Conservation (phyloP, 2,329 filamentous ascomycete genomes). For the Venturia carpophila region DNA sequence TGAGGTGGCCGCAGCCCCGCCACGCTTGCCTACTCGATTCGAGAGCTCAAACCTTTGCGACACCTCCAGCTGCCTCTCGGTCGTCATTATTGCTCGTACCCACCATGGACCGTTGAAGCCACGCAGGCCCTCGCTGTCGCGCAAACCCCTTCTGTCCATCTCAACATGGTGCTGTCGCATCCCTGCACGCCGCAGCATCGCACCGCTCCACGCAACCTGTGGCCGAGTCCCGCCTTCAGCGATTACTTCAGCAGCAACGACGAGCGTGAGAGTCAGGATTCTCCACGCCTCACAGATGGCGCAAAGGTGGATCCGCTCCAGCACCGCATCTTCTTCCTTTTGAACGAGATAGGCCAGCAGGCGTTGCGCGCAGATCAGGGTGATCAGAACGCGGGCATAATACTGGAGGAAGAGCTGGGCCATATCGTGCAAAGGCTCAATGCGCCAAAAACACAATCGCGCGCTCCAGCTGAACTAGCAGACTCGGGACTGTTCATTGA, state of each 20-base stretch:
- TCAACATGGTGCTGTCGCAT: conserved; percentile 3
- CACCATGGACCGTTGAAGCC: not conserved
- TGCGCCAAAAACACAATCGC: conserved; percentile 25
- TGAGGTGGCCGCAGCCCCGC: no score
- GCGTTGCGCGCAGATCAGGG: conserved; percentile 27
- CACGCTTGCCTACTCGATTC: not conserved
- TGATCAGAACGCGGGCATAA: conserved; percentile 14
- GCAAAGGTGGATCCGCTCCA: conserved; percentile 19
- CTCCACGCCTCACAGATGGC: conserved; percentile 22
- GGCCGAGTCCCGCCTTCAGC: conserved; percentile 16
- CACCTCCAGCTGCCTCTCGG: not conserved
- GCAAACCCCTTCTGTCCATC: not conserved
- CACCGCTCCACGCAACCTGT: conserved; percentile 3
- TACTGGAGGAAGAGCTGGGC: conserved; percentile 24
- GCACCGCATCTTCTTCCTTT: conserved; percentile 28
- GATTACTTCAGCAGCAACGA: conserved; percentile 17
- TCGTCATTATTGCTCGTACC: not conserved
- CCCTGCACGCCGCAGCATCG: conserved; percentile 5
- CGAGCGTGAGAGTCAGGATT: conserved; percentile 16
- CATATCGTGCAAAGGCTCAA: conserved; percentile 28
- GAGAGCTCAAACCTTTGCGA: not conserved
- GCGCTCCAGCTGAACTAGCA: conserved; percentile 24
- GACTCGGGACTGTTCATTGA: conserved; percentile 30
- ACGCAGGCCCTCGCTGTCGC: not conserved
- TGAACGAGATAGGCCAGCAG: conserved; percentile 31